Conservation (phyloP, 352 stramenopile genomes). For the Pythium dissotocum region DNA sequence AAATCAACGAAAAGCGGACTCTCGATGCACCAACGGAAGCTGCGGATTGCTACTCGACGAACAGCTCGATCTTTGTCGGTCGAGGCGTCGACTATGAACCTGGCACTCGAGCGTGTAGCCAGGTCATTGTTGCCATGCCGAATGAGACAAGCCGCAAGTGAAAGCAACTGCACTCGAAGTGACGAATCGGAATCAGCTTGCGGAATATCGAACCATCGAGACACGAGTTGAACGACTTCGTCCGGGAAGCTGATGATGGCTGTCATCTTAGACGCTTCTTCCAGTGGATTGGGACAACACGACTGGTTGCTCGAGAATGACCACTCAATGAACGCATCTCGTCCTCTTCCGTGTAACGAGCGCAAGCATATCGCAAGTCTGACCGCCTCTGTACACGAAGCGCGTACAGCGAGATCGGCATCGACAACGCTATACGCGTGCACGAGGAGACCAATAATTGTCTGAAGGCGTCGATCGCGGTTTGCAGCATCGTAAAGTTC, state of each 20-base stretch:
- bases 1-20: conserved; percentile 3
- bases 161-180: conserved; percentile 4
- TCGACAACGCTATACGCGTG: neutral
- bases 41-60: conserved; percentile 14
- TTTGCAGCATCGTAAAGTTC: conserved; percentile 11
- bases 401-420: neutral
- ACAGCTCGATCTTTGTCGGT: conserved; percentile 17
- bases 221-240: conserved; percentile 7
- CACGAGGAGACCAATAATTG: conserved; percentile 9
- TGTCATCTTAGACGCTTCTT: neutral
- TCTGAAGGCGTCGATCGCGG: conserved; percentile 6
- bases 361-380: neutral
- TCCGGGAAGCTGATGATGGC: neutral
- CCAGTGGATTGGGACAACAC: neutral
- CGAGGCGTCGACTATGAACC: conserved; percentile 2
- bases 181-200: neutral
- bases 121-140: conserved; percentile 8
- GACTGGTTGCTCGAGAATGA: neutral
- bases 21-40: conserved; percentile 21
- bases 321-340: neutral
- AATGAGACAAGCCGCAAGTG: conserved; percentile 14
- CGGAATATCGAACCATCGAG: conserved; percentile 2
- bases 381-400: neutral
- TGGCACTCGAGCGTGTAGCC: neutral
- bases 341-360: neutral